phyloP scores from a whole-genome alignment of 345 rosid genomes.

The Salix exigua region DNA sequence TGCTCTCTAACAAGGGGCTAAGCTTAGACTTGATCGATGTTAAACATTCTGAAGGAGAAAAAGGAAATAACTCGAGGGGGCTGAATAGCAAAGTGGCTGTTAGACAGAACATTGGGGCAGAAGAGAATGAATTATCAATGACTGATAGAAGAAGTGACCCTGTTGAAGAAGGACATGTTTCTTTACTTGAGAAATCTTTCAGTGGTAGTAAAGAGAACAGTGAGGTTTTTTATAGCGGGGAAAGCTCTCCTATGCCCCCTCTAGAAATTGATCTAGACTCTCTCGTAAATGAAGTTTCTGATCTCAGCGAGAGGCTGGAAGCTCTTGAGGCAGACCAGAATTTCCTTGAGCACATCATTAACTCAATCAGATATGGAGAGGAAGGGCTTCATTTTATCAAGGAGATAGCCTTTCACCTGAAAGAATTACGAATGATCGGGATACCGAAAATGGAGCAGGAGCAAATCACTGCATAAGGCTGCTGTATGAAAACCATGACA shows the following conservation, averaged over 20 bases:
- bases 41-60: conserved; percentile 14
- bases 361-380: conserved; percentile 36
- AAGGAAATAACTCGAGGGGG: background rate
- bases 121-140: conserved; percentile 10
- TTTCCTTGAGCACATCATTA: conserved; percentile 47
- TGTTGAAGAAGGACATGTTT: conserved; percentile 13
- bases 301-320: conserved; percentile 45
- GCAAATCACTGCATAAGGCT: conserved; percentile 29
- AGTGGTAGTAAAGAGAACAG: background rate
- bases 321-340: conserved; percentile 43
- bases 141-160: conserved; percentile 21
- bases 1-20: conserved; percentile 23
- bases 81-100: conserved; percentile 10
- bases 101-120: conserved; percentile 10
- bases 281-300: conserved; percentile 26
- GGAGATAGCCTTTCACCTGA: conserved; percentile 49
- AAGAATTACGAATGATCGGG: conserved; percentile 36
- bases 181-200: conserved; percentile 2
- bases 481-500: conserved; percentile 12
- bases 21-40: conserved; percentile 10
- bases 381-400: conserved; percentile 41
- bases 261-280: conserved; percentile 9
- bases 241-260: background rate
- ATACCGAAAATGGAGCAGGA: conserved; percentile 25
- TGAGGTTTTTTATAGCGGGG: background rate